Conservation (phyloP, 164 flowering plant species). For the Houttuynia cordata region DNA sequence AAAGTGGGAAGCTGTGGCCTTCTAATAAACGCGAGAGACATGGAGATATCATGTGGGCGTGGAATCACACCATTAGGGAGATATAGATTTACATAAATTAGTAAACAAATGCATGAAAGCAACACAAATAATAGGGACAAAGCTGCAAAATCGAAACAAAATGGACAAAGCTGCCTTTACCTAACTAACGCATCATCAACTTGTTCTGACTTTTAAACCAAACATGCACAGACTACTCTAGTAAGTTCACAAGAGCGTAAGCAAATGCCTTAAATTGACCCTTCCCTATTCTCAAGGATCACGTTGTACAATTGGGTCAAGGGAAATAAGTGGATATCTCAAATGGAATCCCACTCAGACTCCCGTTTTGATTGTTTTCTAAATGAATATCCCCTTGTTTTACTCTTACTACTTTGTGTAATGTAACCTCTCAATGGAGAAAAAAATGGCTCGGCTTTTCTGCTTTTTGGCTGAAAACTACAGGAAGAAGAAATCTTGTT, state of each 20-base stretch:
- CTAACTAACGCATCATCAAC: not conserved
- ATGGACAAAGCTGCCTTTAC: not conserved
- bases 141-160: too few species aligned
- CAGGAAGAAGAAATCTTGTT: too few species aligned
- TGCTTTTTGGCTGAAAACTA: not conserved
- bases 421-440: not conserved
- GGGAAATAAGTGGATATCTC: constrained; percentile 29
- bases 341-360: constrained; percentile 19
- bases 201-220: not conserved
- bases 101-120: not conserved
- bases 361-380: too few species aligned
- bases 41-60: too few species aligned
- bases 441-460: not conserved
- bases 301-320: constrained; percentile 6
- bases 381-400: too few species aligned
- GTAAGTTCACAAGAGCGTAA: too few species aligned
- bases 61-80: too few species aligned
- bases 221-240: too few species aligned
- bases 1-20: too few species aligned
- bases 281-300: constrained; percentile 23
- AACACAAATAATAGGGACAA: too few species aligned
- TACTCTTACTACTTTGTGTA: not conserved
- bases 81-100: too few species aligned
- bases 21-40: too few species aligned
- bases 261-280: constrained; percentile 18